Evolutionary conservation across 768 basidiomycete genomes (phyloP).

Genomic region (Thelephora ganbajun): DNA sequence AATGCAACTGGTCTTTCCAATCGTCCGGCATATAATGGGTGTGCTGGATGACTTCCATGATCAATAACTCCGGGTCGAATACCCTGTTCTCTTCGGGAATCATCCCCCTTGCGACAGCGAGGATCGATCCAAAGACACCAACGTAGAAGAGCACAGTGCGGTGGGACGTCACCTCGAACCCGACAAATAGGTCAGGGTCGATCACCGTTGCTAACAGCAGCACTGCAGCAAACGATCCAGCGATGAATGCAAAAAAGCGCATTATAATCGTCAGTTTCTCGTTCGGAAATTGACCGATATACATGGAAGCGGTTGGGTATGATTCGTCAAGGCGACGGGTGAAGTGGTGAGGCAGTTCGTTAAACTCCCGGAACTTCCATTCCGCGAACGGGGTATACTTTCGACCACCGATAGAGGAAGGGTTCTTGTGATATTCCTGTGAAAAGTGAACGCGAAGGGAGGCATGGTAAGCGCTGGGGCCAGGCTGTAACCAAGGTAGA

Average conservation of each 20-base stretch:
- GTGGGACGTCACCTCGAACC: conserved; percentile 90
- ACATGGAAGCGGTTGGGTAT: conserved; percentile 83
- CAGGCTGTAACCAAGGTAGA: neutral
- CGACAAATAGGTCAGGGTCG: conserved; percentile 86
- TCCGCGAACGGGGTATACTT: conserved; percentile 90
- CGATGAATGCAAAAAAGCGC: conserved; percentile 91
- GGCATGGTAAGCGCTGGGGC: neutral
- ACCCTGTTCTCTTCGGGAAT: conserved; percentile 88
- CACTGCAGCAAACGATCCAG: conserved; percentile 94
- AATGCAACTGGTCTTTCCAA: conserved; percentile 84
- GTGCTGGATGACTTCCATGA: conserved; percentile 84
- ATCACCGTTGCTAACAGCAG: conserved; percentile 83
- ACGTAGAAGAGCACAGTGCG: conserved; percentile 92
- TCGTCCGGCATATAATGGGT: conserved; percentile 94
- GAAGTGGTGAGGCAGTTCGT: conserved; percentile 92
- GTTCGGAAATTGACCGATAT: conserved; percentile 96
- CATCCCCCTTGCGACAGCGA: conserved; percentile 90
- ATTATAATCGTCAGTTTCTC: conserved; percentile 82
- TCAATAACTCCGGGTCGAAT: conserved; percentile 85
- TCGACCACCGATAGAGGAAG: conserved; percentile 84
- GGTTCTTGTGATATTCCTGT: conserved; percentile 98
- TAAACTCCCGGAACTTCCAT: conserved; percentile 99
- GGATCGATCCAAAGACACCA: conserved; percentile 71
- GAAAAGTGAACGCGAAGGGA: conserved; percentile 4
- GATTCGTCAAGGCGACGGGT: conserved; percentile 74